A percentile compares a stretch with the other conserved stretches of the same genome.
These are phyloP conservation scores for Tuber brumale DNA, from an alignment of 495 filamentous ascomycete species.

Conservation along the genomic window DNA sequence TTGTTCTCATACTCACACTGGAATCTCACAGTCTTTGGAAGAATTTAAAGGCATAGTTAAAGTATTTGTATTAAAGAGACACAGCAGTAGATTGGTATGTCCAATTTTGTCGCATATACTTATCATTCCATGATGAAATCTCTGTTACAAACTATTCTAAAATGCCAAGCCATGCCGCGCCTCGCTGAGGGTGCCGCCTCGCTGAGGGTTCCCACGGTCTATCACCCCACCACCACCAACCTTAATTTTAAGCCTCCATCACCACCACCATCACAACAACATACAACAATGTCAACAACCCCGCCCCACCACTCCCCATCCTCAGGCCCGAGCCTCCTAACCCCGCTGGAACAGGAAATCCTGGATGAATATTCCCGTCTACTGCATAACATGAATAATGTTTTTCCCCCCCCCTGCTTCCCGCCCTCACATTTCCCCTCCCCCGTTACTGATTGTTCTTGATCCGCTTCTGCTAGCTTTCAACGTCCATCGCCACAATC, in stretches of 20 bases:
- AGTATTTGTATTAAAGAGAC: too few species aligned
- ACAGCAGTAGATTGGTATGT: too few species aligned
- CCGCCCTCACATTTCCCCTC: constrained; percentile 36
- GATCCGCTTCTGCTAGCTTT: constrained; percentile 48
- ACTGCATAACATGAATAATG: constrained; percentile 85
- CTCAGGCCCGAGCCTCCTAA: constrained; percentile 43
- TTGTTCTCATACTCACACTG: too few species aligned
- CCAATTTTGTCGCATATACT: too few species aligned
- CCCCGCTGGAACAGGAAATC: constrained; percentile 85
- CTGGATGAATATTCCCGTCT: constrained; percentile 86
- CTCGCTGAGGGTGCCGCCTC: too few species aligned
- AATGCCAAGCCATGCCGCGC: too few species aligned
- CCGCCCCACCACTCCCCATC: constrained; percentile 19
- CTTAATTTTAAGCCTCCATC: not conserved
- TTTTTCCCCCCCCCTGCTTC: constrained; percentile 46
- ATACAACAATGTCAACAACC: constrained; percentile 16
- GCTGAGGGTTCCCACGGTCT: too few species aligned
- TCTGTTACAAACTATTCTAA: too few species aligned
- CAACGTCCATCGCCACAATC: constrained; percentile 55
- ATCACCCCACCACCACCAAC: not conserved
- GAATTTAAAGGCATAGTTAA: too few species aligned
- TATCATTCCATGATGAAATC: too few species aligned
- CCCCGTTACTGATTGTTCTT: constrained; percentile 34
- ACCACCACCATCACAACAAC: not conserved
- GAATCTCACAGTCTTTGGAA: too few species aligned